phyloP scores from a whole-genome alignment of 495 filamentous ascomycete genomes.

The Podospora sp. region DNA sequence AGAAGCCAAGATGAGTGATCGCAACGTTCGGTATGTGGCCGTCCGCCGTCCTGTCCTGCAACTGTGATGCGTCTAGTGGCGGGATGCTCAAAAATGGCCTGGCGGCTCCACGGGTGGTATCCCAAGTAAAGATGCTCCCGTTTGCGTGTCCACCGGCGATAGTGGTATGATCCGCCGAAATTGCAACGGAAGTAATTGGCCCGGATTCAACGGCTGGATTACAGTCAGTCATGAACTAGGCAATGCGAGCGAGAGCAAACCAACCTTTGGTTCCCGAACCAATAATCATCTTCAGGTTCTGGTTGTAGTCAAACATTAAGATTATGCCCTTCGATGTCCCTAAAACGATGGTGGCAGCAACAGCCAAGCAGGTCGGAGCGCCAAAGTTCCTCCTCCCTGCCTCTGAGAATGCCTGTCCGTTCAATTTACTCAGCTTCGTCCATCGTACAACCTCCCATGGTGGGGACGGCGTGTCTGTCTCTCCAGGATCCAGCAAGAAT shows the following conservation, averaged over 20 bases:
- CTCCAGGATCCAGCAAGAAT: slow-evolving; percentile 57
- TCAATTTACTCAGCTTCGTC: slow-evolving; percentile 90
- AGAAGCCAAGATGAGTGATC: slow-evolving; percentile 87
- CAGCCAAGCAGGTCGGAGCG: slow-evolving; percentile 83
- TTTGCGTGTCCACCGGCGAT: slow-evolving; percentile 87
- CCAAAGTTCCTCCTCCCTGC: slow-evolving; percentile 91
- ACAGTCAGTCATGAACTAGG: background rate
- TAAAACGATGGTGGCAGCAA: slow-evolving; percentile 86
- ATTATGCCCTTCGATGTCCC: slow-evolving; percentile 94
- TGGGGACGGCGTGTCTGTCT: slow-evolving; percentile 65
- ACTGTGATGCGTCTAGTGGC: slow-evolving; percentile 65
- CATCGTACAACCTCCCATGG: slow-evolving; percentile 97
- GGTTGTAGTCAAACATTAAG: slow-evolving; percentile 94
- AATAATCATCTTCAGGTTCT: slow-evolving; percentile 89
- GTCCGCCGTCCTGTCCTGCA: slow-evolving; percentile 69
- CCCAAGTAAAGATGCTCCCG: slow-evolving; percentile 97
- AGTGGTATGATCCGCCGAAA: slow-evolving; percentile 92
- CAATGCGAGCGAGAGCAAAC: slow-evolving; percentile 22
- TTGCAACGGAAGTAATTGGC: slow-evolving; percentile 79
- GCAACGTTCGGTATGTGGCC: slow-evolving; percentile 78
- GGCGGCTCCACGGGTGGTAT: slow-evolving; percentile 69
- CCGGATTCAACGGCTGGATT: slow-evolving; percentile 82
- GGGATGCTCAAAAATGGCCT: slow-evolving; percentile 88
- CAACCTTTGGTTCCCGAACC: slow-evolving; percentile 91
- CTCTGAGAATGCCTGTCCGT: slow-evolving; percentile 91